Evolutionary conservation across 257 asterid genomes (phyloP).

Genomic region (Salvia rosmarinus): DNA sequence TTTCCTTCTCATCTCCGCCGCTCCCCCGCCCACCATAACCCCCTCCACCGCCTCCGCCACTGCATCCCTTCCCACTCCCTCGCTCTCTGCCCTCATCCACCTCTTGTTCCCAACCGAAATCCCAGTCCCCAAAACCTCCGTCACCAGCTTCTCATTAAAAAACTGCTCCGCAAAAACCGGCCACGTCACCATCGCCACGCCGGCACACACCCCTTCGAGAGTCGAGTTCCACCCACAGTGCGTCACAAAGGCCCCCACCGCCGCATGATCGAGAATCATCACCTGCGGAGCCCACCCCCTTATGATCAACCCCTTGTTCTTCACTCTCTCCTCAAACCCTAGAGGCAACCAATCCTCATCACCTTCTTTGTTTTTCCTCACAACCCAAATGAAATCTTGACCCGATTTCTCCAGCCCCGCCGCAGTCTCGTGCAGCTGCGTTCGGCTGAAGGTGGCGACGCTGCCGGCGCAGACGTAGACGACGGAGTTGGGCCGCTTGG

Average conservation of each 20-base stretch:
- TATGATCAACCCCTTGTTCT: constrained; percentile 56
- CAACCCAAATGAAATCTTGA: constrained; percentile 49
- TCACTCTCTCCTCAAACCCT: constrained; percentile 57
- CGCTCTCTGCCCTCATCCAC: constrained; percentile 39
- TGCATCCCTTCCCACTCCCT: constrained; percentile 54
- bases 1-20: constrained; percentile 45
- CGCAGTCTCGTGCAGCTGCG: constrained; percentile 41
- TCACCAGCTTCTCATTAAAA: constrained; percentile 26
- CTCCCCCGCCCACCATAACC: constrained; percentile 44
- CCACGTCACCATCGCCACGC: no score
- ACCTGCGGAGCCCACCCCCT: constrained; percentile 82
- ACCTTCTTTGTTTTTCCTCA: constrained; percentile 36
- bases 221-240: no score
- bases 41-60: constrained; percentile 42
- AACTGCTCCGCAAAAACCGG: no score
- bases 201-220: no score
- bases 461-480: constrained; percentile 45
- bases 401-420: constrained; percentile 40
- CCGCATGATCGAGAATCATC: constrained; percentile 40
- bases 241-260: constrained; percentile 41
- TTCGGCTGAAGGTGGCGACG: constrained; percentile 19
- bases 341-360: constrained; percentile 49
- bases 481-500: constrained; percentile 38
- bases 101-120: constrained; percentile 41
- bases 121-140: constrained; percentile 41